Base-by-base conservation (phyloP, 2,329 filamentous ascomycete species). In the Stachybotrys chlorohalonatus region DNA sequence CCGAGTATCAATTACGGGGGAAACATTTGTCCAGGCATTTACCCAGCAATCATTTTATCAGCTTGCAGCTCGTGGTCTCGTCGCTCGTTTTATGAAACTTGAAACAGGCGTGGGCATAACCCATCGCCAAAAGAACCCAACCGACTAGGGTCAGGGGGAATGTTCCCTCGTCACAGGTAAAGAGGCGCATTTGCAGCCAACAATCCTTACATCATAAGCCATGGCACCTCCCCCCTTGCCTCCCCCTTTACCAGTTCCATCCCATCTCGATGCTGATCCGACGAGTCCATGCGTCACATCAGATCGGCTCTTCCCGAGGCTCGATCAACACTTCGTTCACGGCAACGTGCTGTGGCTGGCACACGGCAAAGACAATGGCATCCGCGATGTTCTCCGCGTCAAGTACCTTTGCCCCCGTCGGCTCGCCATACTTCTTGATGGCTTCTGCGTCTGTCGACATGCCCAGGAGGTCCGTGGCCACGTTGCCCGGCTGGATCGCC, bases 271-370 rank as follows among this genome's bases (percentile, higher is more conserved):
- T 42, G 8, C 9, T 42, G 36, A 42, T 42, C 36, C 36, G 36
- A 24, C 36, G 2, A 42, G 8, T 42, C 24, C 24, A 24, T 42
- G 36, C 36, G 6, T 9, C 9, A 9, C 36, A 47, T 30, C 61
- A 89, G 57, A 89, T 88, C 11, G 87, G 87, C 72, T 90, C 87
- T 61, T 90, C 87, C 49, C 87, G 74, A 13, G 87, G 87, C 74
- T 90, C 87, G 66, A 93, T 87, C 67, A 93, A 67, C 5, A 93
- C 79, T 73, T 93, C 89, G 60, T 93, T 93, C 1, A 93, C 85
- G 47, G 86, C 82, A 48, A 92, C 87, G 70, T 92, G 85, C 53
- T 81, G 76, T 0, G 88, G 87, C 74, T 91, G 87, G 57, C 80
- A 80, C 16, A 93, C 73, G 1, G 89, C 89, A 68, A 85, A 91